Base-by-base conservation (phyloP, 805 yeast genomes). In the Lipomyces yamadae region DNA sequence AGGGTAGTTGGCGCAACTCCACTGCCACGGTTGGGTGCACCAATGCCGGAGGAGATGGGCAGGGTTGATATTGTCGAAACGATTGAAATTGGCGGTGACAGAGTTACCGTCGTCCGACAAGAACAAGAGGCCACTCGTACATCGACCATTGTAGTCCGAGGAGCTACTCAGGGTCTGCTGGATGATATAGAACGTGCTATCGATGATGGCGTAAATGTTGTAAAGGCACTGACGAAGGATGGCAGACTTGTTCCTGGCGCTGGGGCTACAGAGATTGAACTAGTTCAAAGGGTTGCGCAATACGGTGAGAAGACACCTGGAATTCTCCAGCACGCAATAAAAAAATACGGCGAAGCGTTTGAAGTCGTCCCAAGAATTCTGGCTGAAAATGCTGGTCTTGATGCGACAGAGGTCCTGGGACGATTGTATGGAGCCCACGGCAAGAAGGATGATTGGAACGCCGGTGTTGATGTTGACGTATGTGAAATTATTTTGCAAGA, bases 1-100 rank as follows among this genome's bases (percentile, higher is more conserved):
- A 89, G 97, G 78, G 98, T 95, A 18, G 93, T 97, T 79, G 98
- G 98, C 59, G 98, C 98, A 56, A 90, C 98, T 34, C 98, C 98
- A 65, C 83, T 94, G 76, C 94, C 97, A 61, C 85, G 97, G 78
- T 83, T 93, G 66, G 97, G 97, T 71, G 96, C 97, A 1, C 98
- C 98, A 73, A 86, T 91, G 80, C 94, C 97, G 29, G 97, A 93
- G 75, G 98, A 94, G 79, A 85, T 91, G 83, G 99, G 99, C 63
- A 76, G 84, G 55, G 85, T 95, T 68, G 99, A 94, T 76, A 78
- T 88, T 37, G 94, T 95, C 60, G 96, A 91, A 81, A 89, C 97
- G 32, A 86, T 85, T 74, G 99, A 95, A 81, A 92, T 95, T 76
- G 99, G 99, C 71, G 97, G 98, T 63, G 98, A 95, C 80, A 86